Conservation (phyloP, 192 early-diverging fungal species). For the Mortierella antarctica region DNA sequence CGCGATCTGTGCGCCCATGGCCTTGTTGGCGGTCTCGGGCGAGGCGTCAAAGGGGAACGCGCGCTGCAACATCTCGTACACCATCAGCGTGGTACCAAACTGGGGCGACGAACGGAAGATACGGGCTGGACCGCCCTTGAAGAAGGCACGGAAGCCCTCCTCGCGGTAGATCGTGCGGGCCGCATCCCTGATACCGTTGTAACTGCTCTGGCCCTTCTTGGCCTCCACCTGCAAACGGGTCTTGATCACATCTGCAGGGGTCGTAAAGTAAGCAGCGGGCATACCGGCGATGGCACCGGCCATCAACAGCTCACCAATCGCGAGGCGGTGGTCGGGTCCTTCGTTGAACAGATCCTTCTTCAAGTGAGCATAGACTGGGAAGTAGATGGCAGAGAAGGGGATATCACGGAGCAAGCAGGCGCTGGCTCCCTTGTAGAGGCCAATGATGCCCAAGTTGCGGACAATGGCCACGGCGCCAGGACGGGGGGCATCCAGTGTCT, state of each 20-base stretch:
- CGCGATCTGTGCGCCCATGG: slow-evolving; percentile 17
- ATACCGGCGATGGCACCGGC: slow-evolving; percentile 97
- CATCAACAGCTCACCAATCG: slow-evolving; percentile 76
- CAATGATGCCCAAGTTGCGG: slow-evolving; percentile 87
- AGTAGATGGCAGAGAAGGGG: slow-evolving; percentile 98
- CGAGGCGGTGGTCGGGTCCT: slow-evolving; percentile 76
- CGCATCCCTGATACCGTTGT: slow-evolving; percentile 88
- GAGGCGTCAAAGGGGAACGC: slow-evolving; percentile 63
- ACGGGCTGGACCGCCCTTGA: slow-evolving; percentile 95
- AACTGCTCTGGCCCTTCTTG: slow-evolving; percentile 86
- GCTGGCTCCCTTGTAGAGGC: slow-evolving; percentile 93
- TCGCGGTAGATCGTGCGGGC: slow-evolving; percentile 87
- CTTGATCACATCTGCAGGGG: slow-evolving; percentile 98
- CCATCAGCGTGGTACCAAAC: slow-evolving; percentile 95
- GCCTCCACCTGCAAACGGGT: slow-evolving; percentile 96
- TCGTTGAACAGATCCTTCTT: slow-evolving; percentile 94
- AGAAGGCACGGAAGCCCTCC: slow-evolving; percentile 96
- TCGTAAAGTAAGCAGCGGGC: slow-evolving; percentile 96
- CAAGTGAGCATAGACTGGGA: slow-evolving; percentile 96
- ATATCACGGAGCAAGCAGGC: slow-evolving; percentile 96
- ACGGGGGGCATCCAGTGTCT: slow-evolving; percentile 61
- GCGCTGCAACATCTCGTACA: slow-evolving; percentile 90
- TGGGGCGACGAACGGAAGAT: slow-evolving; percentile 96
- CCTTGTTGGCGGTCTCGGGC: slow-evolving; percentile 20
- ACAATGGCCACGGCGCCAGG: slow-evolving; percentile 89